Evolutionary conservation across 2,329 filamentous ascomycete species (phyloP).

Genomic region (Stagonosporopsis vannaccii): DNA sequence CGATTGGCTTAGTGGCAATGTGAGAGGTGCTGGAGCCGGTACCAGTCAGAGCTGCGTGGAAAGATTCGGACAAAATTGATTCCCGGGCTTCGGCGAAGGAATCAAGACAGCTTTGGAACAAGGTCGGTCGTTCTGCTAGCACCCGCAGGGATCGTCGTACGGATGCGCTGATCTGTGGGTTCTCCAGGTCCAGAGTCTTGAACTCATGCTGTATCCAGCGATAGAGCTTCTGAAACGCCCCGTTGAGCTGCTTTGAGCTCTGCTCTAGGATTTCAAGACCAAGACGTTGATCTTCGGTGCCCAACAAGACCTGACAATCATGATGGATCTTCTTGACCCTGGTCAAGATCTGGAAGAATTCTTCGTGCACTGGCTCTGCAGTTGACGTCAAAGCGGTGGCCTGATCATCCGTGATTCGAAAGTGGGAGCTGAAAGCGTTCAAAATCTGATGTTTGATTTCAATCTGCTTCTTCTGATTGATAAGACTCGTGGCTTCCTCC

Average conservation of each 20-base stretch:
- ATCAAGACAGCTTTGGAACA: constrained; percentile 94
- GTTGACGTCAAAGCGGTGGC: constrained; percentile 76
- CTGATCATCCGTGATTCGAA: constrained; percentile 84
- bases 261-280: constrained; percentile 92
- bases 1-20: constrained; percentile 78
- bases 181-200: constrained; percentile 89
- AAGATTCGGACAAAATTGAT: constrained; percentile 83
- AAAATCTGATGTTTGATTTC: constrained; percentile 83
- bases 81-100: constrained; percentile 92
- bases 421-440: constrained; percentile 79
- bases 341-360: constrained; percentile 78
- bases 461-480: constrained; percentile 74
- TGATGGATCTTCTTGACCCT: constrained; percentile 86
- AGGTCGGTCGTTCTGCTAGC: constrained; percentile 83
- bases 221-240: constrained; percentile 94
- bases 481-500: constrained; percentile 76
- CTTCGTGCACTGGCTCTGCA: constrained; percentile 82
- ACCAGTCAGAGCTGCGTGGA: constrained; percentile 87
- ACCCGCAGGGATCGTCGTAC: constrained; percentile 86
- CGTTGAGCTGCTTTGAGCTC: constrained; percentile 83
- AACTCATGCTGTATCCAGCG: constrained; percentile 95
- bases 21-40: constrained; percentile 65
- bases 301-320: constrained; percentile 88
- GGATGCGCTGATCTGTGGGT: constrained; percentile 85
- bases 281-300: constrained; percentile 86